These are phyloP conservation scores for Pythium phragmitis DNA, from an alignment of 352 stramenopile genomes.

Conservation along the genomic window DNA sequence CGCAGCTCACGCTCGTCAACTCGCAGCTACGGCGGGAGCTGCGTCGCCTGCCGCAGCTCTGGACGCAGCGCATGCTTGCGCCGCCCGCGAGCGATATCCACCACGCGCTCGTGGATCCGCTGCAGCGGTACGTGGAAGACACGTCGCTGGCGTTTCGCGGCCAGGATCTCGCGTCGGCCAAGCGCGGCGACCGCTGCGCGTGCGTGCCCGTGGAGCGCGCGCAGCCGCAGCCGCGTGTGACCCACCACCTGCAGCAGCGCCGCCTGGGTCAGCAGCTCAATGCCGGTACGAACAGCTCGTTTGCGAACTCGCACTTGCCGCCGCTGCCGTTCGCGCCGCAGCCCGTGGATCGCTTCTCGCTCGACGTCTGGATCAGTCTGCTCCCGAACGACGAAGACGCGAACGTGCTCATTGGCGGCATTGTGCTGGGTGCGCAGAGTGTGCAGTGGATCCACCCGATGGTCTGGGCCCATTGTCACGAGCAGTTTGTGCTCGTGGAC, in stretches of 20 bases:
- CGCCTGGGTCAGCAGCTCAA: conserved; percentile 1
- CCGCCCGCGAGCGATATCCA: conserved; percentile 16
- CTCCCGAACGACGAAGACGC: conserved; percentile 16
- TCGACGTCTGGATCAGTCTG: conserved; percentile 44
- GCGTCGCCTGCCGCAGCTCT: conserved; percentile 13
- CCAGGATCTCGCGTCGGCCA: conserved; percentile 17
- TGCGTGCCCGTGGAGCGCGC: conserved; percentile 18
- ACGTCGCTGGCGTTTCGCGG: conserved; percentile 18
- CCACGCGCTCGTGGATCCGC: conserved; percentile 14
- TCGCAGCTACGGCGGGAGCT: conserved; percentile 1
- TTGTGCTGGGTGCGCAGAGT: conserved; percentile 48
- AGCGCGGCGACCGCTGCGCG: conserved; percentile 23
- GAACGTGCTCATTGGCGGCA: conserved; percentile 25
- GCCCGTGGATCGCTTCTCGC: conserved; percentile 29
- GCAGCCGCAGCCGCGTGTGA: neutral
- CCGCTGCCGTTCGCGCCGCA: conserved; percentile 13
- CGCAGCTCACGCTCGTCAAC: conserved; percentile 30
- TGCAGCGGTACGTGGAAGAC: conserved; percentile 17
- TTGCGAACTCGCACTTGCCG: conserved; percentile 1
- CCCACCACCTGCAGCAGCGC: conserved; percentile 5
- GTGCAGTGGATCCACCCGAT: conserved; percentile 25
- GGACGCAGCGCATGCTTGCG: conserved; percentile 20
- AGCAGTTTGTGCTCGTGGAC: conserved; percentile 43
- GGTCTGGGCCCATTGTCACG: conserved; percentile 43
- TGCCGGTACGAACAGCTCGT: neutral